Evolutionary conservation across 2,329 filamentous ascomycete species (phyloP).

Genomic region (Colletotrichum sidae): DNA sequence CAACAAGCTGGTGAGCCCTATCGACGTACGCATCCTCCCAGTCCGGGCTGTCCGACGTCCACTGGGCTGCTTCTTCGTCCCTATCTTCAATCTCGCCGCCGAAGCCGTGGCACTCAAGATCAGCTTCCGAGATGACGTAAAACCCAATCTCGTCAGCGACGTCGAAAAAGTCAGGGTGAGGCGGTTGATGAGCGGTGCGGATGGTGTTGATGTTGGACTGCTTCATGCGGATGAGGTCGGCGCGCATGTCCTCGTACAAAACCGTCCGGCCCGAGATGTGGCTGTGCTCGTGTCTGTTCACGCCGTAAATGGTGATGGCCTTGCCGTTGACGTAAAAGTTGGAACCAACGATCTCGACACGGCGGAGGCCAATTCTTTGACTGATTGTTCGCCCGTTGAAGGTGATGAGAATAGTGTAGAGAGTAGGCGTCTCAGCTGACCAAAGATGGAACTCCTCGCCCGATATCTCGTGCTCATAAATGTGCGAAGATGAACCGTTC

Average conservation of each 20-base stretch:
- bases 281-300: conserved; percentile 79
- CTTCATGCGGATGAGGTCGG: conserved; percentile 75
- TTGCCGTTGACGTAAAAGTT: conserved; percentile 74
- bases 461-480: conserved; percentile 50
- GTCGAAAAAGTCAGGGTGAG: conserved; percentile 69
- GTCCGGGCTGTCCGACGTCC: conserved; percentile 68
- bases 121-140: conserved; percentile 70
- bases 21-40: conserved; percentile 76
- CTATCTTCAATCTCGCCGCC: conserved; percentile 48
- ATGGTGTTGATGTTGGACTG: conserved; percentile 77
- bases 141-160: conserved; percentile 73
- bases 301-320: conserved; percentile 75
- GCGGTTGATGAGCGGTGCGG: conserved; percentile 74
- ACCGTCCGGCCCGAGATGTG: conserved; percentile 70
- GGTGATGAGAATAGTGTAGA: conserved; percentile 64
- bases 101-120: conserved; percentile 68
- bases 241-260: conserved; percentile 67
- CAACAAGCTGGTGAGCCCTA: conserved; percentile 71
- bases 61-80: conserved; percentile 49
- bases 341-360: conserved; percentile 69
- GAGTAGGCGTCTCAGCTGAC: conserved; percentile 75
- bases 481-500: neutral
- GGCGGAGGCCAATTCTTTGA: conserved; percentile 73
- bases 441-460: conserved; percentile 69
- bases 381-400: conserved; percentile 53